Conservation (phyloP, 1,139 yeast species). For the Geotrichum klebahnii region DNA sequence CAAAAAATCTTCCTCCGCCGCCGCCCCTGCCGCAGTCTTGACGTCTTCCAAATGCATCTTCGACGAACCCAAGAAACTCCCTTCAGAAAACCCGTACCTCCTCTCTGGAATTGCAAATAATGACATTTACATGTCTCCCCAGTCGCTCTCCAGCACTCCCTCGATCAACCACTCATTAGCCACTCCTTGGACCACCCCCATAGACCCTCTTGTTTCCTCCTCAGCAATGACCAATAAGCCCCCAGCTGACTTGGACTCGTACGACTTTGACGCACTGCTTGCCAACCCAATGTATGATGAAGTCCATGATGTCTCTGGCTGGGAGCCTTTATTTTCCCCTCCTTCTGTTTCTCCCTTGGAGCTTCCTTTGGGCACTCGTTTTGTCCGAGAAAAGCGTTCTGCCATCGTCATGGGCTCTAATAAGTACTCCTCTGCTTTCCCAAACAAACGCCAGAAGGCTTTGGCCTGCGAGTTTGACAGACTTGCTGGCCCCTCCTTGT, state of each 20-base stretch:
- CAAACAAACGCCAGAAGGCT: not conserved
- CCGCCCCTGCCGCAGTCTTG: no score
- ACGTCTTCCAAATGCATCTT: no score
- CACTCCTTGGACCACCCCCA: slow-evolving; percentile 8
- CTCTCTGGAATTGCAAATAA: no score
- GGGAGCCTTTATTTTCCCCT: slow-evolving; percentile 1
- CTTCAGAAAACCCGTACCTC: no score
- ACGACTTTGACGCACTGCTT: slow-evolving; percentile 1
- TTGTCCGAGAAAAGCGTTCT: slow-evolving; percentile 25
- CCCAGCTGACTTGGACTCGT: not conserved
- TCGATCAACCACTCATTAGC: not conserved
- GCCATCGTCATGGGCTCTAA: slow-evolving; percentile 22
- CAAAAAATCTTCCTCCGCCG: no score
- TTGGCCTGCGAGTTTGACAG: slow-evolving; percentile 2
- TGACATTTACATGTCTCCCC: slow-evolving; percentile 8
- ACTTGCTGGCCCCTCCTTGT: not conserved
- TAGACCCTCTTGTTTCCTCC: not conserved
- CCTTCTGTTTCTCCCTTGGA: not conserved
- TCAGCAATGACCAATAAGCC: no score
- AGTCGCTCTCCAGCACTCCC: slow-evolving; percentile 4
- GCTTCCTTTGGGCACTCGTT: slow-evolving; percentile 13
- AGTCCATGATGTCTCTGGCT: not conserved
- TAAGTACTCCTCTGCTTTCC: not conserved
- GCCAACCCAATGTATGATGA: slow-evolving; percentile 8
- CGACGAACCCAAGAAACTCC: no score